Evolutionary conservation across 2,329 filamentous ascomycete species (phyloP).

Genomic region (Paecilomyces sp.): DNA sequence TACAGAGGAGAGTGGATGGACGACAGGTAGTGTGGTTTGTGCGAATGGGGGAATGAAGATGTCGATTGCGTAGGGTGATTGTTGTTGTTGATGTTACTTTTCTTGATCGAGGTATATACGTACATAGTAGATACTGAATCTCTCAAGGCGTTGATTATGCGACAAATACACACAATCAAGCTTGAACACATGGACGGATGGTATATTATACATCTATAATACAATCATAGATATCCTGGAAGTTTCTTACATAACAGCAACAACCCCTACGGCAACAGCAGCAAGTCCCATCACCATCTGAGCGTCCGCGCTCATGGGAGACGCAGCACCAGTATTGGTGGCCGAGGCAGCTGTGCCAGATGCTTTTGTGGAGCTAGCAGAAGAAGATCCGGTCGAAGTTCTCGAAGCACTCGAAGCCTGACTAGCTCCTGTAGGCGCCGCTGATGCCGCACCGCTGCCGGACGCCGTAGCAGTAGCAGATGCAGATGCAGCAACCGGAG

Average conservation of each 20-base stretch:
- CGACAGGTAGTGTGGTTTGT: constrained; percentile 65
- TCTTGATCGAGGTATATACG: too few relatives aligned
- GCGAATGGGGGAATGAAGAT: constrained; percentile 62
- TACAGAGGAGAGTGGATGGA: constrained; percentile 59
- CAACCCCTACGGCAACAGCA: neutral
- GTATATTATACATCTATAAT: too few relatives aligned
- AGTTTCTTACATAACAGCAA: neutral
- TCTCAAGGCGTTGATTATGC: too few relatives aligned
- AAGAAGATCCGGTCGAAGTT: neutral
- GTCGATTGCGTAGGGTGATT: neutral
- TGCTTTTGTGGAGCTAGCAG: neutral
- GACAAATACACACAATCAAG: too few relatives aligned
- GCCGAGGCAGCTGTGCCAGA: neutral
- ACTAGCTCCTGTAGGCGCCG: neutral
- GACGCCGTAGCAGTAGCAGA: neutral
- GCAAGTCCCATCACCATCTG: neutral
- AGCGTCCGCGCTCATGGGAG: neutral
- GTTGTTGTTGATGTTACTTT: too few relatives aligned
- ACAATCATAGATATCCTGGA: too few relatives aligned
- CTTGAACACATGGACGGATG: too few relatives aligned
- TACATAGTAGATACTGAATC: too few relatives aligned
- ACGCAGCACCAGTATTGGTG: neutral
- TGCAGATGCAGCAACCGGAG: constrained; percentile 3
- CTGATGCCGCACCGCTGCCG: neutral
- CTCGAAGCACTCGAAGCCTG: neutral